Evolutionary conservation across 2,329 filamentous ascomycete genomes (phyloP), one percentile per base, ranked within the genome.

Genomic region (Fragosphaeria purpurea): DNA sequence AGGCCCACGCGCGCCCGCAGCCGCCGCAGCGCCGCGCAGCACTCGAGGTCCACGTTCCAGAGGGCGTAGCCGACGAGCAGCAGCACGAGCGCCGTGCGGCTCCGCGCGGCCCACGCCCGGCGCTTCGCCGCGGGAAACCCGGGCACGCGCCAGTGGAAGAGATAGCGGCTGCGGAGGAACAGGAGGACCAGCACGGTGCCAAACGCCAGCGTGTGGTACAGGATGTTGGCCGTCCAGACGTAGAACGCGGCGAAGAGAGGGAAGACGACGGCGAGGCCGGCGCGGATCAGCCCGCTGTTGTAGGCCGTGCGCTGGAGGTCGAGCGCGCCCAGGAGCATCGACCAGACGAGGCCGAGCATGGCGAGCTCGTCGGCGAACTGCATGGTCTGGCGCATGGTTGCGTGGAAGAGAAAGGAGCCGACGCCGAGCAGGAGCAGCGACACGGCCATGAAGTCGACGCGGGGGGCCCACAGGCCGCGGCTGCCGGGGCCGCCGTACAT

Each of bases 11-110:
- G 56, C 10, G 64, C 62, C 47, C 76, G 70, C 11, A 73, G 54
- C 0, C 56, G 54, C 5, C 75, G 71, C 13, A 82, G 63, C 54
- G 71, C 60, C 0, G 62, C 59, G 56, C 79, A 82, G 11, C 69
- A 67, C 56, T 75, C 69, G 10, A 74, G 68, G 42, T 82, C 78
- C 12, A 81, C 68, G 47, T 76, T 73, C 77, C 79, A 82, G 30
- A 82, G 61, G 12, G 68, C 59, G 53, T 76, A 80, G 1, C 71
- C 74, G 7, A 69, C 49, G 6, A 69, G 60, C 44, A 73, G 70
- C 1, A 66, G 59, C 3, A 61, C 59, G 0, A 66, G 50, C 0
- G 68, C 59, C 32, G 55, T 56, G 56, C 62, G 61, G 2, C 59
- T 57, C 6, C 61, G 57, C 10, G 57, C 39, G 10, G 52, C 53